Evolutionary conservation across 176 grass and related monocot genomes (phyloP).

Genomic region (Tuctoria greenei): DNA sequence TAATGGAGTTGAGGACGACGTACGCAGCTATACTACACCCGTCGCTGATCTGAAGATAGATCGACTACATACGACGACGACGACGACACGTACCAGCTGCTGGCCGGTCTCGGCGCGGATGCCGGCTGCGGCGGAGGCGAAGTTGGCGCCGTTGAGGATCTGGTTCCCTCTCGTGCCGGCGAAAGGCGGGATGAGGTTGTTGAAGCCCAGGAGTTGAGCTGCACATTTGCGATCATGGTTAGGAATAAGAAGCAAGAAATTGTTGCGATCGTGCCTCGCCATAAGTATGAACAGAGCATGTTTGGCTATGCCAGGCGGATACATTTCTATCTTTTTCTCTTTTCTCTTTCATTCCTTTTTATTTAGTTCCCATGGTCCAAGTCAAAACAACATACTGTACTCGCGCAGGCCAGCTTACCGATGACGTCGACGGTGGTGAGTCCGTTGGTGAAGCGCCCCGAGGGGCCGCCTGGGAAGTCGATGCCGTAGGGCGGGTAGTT

Average conservation of each 20-base stretch:
- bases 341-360: too few relatives aligned
- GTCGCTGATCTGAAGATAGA: too few relatives aligned
- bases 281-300: too few relatives aligned
- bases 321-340: too few relatives aligned
- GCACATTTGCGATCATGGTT: background rate
- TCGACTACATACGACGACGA: too few relatives aligned
- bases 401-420: constrained; percentile 38
- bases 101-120: constrained; percentile 90
- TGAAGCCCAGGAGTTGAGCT: constrained; percentile 87
- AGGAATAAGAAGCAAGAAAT: background rate
- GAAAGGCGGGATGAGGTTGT: constrained; percentile 78
- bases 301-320: too few relatives aligned
- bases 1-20: too few relatives aligned
- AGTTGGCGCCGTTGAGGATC: constrained; percentile 83
- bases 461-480: constrained; percentile 69
- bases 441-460: constrained; percentile 86
- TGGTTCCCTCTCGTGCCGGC: constrained; percentile 51
- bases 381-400: too few relatives aligned
- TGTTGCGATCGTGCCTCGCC: background rate
- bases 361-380: too few relatives aligned
- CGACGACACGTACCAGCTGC: constrained; percentile 56
- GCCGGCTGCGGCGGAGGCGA: constrained; percentile 96
- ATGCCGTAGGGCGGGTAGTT: constrained; percentile 94
- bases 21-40: too few relatives aligned
- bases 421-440: constrained; percentile 94